phyloP scores from a whole-genome alignment of 2,329 filamentous ascomycete genomes.

The Gnomoniopsis smithogilvyi region DNA sequence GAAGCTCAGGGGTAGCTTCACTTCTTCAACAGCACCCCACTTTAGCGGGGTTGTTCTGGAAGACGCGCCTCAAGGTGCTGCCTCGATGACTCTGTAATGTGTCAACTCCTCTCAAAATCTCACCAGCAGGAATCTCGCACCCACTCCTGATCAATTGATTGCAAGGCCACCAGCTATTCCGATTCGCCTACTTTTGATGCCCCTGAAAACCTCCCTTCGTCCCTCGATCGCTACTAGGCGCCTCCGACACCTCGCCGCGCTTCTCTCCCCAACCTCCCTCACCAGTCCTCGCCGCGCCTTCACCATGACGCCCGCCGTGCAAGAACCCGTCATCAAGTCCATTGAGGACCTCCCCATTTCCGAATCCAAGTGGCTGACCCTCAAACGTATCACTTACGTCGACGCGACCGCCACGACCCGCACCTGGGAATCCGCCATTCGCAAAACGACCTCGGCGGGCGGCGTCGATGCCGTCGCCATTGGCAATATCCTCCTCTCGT shows the following conservation, averaged over 20 bases:
- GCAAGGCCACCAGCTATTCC: not conserved
- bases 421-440: slow-evolving; percentile 59
- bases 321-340: slow-evolving; percentile 43
- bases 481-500: slow-evolving; percentile 53
- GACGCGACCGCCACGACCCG: slow-evolving; percentile 52
- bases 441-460: slow-evolving; percentile 47
- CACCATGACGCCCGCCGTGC: slow-evolving; percentile 36
- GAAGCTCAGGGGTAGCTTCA: not conserved
- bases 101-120: no score
- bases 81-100: no score
- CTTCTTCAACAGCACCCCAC: not conserved
- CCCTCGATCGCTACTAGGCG: slow-evolving; percentile 4
- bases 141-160: no score
- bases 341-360: slow-evolving; percentile 44
- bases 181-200: not conserved
- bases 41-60: not conserved
- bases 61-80: no score
- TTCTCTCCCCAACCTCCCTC: not conserved
- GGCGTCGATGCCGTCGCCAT: slow-evolving; percentile 62
- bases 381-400: slow-evolving; percentile 54
- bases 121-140: no score
- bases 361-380: slow-evolving; percentile 56
- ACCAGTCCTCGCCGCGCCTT: slow-evolving; percentile 12
- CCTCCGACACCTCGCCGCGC: not conserved
- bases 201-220: not conserved